Evolutionary conservation across 805 yeast species (phyloP), one percentile per base, ranked within the genome.

Genomic region (Lipomyces orientalis): DNA sequence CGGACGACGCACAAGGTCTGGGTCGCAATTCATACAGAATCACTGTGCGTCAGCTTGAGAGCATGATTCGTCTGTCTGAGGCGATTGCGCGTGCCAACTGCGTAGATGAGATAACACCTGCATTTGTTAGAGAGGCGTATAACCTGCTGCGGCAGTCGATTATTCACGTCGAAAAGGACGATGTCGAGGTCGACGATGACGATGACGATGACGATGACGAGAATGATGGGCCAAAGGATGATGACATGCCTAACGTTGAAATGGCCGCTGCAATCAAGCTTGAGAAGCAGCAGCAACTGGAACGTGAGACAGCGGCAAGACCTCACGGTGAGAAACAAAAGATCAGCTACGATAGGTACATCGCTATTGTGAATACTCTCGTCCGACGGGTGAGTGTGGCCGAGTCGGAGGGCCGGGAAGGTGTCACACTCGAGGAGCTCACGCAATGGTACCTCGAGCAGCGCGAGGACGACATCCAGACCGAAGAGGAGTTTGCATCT

Each of bases 71-170:
- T 76, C 83, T 95, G 67, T 88, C 95, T 2, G 99, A 95, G 78
- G 98, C 97, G 1, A 93, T 95, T 79, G 98, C 99, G 0, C 85
- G 97, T 72, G 98, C 98, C 34, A 95, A 94, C 79, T 93, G 98
- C 79, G 90, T 93, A 22, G 95, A 91, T 71, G 93, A 88, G 70
- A 89, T 93, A 63, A 87, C 94, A 0, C 91, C 94, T 7, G 84
- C 84, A 46, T 91, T 92, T 77, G 98, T 94, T 57, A 90, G 93
- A 2, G 98, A 95, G 77, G 99, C 99, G 0, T 93, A 90, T 77
- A 94, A 90, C 75, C 81, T 95, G 70, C 82, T 95, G 74, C 87
- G 95, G 77, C 97, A 92, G 79, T 90, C 97, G 51, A 93, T 94
- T 69, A 92, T 95, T 73, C 87, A 95, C 69, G 98, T 94, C 54